Base-by-base conservation (phyloP, 164 flowering plant species). In the Vitis labrusca region DNA sequence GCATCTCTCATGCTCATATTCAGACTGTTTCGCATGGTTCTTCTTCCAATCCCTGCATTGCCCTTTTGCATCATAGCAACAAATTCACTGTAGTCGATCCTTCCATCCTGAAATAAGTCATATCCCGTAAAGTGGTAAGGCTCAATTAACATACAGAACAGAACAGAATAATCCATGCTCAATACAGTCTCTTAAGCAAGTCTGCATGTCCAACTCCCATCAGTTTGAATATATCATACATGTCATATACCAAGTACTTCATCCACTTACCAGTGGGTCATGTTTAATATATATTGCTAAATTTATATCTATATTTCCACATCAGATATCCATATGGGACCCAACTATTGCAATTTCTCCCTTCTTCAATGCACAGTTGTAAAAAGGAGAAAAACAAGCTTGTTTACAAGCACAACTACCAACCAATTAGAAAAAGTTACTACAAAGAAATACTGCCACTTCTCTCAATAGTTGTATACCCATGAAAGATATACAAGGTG, bases 41-140 rank as follows among this genome's bases (percentile, higher is more conserved):
- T 78, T 75, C 97, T 86, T 71, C 97, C 97, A 63, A 91, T 65
- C 56, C 97, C 94, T n/a, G 80, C 86, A 83, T 88, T 94, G 50
- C 95, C 97, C 71, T 91, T 94, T 83, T 83, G 88, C 98, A 92
- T 94, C 98, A 92, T 94, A 37, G 97, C 97, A 61, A 87, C 96
- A 80, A 92, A 94, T 76, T 94, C 98, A 56, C 91, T 89, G 78
- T 94, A 94, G 73, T 94, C 98, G 14, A 94, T 94, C 68, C 90
- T 79, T 56, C 98, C 98, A 85, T 94, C 98, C 98, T 94, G 84
- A 17, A 66, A 72, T 8, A 77, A 67, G 48, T 69, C 15, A 66
- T 17, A 52, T 9, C 27, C 27, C 2, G 15, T 29, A 59, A n/a
- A 50, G 12, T 30, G 9, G 7, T 52, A 54, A 59, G 51, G 23